Evolutionary conservation across 2,329 filamentous ascomycete species (phyloP).

Genomic region (Aspergillus sp.): DNA sequence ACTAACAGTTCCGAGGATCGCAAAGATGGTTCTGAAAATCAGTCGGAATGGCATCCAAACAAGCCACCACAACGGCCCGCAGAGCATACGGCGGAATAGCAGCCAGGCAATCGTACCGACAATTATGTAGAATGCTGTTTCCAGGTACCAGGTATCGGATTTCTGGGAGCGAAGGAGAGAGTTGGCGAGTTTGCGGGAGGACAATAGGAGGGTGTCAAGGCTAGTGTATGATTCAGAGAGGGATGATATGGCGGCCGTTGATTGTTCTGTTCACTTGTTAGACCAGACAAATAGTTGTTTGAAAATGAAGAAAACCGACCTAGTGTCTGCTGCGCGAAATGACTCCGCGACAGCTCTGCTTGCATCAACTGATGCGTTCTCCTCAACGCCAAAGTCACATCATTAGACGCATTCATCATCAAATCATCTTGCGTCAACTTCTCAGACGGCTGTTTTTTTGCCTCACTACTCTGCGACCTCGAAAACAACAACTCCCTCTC

Average conservation of each 20-base stretch:
- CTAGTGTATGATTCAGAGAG: constrained; percentile 74
- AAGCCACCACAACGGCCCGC: constrained; percentile 86
- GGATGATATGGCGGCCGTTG: constrained; percentile 71
- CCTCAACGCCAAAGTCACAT: constrained; percentile 77
- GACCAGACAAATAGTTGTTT: constrained; percentile 3
- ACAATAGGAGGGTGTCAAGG: constrained; percentile 69
- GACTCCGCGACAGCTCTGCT: constrained; percentile 73
- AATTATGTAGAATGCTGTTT: constrained; percentile 80
- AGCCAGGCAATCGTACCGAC: constrained; percentile 74
- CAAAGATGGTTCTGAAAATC: constrained; percentile 53
- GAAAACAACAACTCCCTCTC: constrained; percentile 72
- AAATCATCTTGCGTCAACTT: constrained; percentile 64
- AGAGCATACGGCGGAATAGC: constrained; percentile 73
- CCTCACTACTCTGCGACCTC: constrained; percentile 32
- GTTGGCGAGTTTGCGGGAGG: constrained; percentile 66
- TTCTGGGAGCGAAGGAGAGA: constrained; percentile 83
- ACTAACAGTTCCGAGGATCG: constrained; percentile 50
- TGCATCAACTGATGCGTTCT: constrained; percentile 83
- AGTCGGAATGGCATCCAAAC: constrained; percentile 73
- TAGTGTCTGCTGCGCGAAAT: constrained; percentile 84
- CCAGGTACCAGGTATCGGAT: constrained; percentile 95
- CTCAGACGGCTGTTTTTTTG: constrained; percentile 31
- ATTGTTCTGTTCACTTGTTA: constrained; percentile 50
- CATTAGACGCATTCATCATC: constrained; percentile 65
- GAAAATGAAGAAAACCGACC: constrained; percentile 22